Conservation (phyloP, 2,329 filamentous ascomycete genomes). For the Neonectria coccinea region DNA sequence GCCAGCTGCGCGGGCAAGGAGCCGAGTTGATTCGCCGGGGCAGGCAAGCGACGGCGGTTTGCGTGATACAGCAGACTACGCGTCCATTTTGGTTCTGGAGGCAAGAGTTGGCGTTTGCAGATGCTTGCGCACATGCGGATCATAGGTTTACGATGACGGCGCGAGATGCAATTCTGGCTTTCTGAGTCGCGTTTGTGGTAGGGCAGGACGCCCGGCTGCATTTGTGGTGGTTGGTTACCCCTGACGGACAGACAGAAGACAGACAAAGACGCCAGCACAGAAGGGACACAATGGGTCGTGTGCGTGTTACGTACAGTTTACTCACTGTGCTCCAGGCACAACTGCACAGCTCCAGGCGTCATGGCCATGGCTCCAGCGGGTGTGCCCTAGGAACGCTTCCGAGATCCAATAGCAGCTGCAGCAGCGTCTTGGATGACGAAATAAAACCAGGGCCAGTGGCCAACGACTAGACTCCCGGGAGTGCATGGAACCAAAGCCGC, state of each 20-base stretch:
- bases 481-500: conserved; percentile 32
- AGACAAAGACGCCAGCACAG: not conserved
- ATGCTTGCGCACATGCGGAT: not conserved
- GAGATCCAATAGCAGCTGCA: conserved; percentile 22
- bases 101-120: not conserved
- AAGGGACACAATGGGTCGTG: not conserved
- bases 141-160: not conserved
- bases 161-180: not conserved
- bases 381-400: conserved; percentile 17
- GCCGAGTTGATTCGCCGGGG: not conserved
- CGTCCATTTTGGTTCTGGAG: not conserved
- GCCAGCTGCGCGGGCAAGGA: conserved; percentile 18
- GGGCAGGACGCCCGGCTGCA: not conserved
- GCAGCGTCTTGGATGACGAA: conserved; percentile 38
- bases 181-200: not conserved
- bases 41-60: not conserved
- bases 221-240: conserved; percentile 1
- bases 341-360: not conserved
- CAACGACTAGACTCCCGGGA: conserved; percentile 12
- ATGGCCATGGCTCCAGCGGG: conserved; percentile 11
- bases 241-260: not conserved
- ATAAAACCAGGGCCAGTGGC: conserved; percentile 39
- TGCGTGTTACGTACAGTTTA: not conserved
- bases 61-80: not conserved
- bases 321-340: conserved; percentile 4